Evolutionary conservation across 345 rosid species (phyloP).

Genomic region (Lepidium aucheri): DNA sequence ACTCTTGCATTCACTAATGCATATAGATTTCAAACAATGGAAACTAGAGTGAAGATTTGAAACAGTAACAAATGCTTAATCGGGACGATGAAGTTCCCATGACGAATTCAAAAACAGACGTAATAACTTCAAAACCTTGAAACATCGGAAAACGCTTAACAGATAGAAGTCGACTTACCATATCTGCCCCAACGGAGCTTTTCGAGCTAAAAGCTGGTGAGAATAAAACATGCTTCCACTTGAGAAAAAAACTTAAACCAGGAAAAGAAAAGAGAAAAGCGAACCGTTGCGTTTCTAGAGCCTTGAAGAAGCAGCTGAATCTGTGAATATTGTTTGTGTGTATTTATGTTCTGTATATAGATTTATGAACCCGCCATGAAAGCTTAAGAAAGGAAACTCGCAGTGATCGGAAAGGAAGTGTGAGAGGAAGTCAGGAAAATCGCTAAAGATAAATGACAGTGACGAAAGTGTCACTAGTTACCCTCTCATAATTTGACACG

Average conservation of each 20-base stretch:
- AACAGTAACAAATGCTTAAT: slow-evolving; percentile 5
- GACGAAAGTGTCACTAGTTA: too few relatives aligned
- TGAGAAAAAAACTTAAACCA: not conserved
- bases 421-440: too few relatives aligned
- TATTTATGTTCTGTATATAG: not conserved
- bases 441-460: too few relatives aligned
- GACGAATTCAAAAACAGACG: not conserved
- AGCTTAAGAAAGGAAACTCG: too few relatives aligned
- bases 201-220: slow-evolving; percentile 92
- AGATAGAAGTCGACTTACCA: slow-evolving; percentile 39
- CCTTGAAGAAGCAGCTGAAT: not conserved
- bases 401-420: too few relatives aligned
- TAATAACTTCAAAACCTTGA: not conserved
- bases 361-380: too few relatives aligned
- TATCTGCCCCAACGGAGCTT: slow-evolving; percentile 93
- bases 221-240: slow-evolving; percentile 69
- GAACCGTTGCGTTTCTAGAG: not conserved
- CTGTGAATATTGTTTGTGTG: not conserved
- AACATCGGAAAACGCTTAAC: not conserved
- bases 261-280: slow-evolving; percentile 5
- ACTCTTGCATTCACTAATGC: not conserved
- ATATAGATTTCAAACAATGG: not conserved
- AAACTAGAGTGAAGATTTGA: not conserved
- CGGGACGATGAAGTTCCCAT: slow-evolving; percentile 2
- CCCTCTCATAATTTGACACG: too few relatives aligned